Percentiles rank a stretch among this genome's conserved stretches.
These are phyloP conservation scores for Thelephora ganbajun DNA, from an alignment of 768 basidiomycete genomes.

Conservation along the genomic window DNA sequence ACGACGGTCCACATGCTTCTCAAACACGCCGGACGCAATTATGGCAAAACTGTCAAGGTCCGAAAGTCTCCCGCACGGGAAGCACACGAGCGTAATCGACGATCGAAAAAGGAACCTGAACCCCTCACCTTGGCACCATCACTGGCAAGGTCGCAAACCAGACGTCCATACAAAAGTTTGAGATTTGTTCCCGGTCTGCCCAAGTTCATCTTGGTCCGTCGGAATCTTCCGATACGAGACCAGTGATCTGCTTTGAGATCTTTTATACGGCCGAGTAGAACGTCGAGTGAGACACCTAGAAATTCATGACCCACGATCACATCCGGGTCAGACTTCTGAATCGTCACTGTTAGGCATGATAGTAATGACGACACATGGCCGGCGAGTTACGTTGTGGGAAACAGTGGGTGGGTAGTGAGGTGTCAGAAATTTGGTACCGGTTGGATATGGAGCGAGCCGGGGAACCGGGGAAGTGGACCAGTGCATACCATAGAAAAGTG, in stretches of 20 bases:
- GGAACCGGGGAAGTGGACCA: too few species aligned
- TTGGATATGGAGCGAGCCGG: too few species aligned
- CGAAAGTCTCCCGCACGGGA: not conserved
- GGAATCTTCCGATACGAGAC: constrained; percentile 86
- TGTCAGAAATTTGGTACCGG: not conserved
- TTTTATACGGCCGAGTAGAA: constrained; percentile 81
- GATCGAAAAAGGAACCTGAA: not conserved
- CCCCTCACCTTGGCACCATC: constrained; percentile 77
- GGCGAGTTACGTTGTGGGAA: too few species aligned
- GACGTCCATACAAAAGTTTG: constrained; percentile 67
- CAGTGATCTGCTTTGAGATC: constrained; percentile 87
- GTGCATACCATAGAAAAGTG: too few species aligned
- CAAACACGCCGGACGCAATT: too few species aligned
- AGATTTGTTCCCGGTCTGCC: constrained; percentile 77
- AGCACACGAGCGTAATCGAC: not conserved
- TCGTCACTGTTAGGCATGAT: constrained; percentile 31
- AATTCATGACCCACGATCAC: constrained; percentile 94
- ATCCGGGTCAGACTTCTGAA: constrained; percentile 86
- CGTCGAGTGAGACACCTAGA: constrained; percentile 77
- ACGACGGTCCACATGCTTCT: too few species aligned
- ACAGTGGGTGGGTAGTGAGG: too few species aligned
- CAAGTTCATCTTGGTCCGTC: constrained; percentile 67
- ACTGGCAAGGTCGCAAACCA: constrained; percentile 87
- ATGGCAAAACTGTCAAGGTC: not conserved
- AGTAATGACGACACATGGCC: too few species aligned